Evolutionary conservation across 2,329 filamentous ascomycete genomes (phyloP).

Genomic region (Diaporthe sp.): DNA sequence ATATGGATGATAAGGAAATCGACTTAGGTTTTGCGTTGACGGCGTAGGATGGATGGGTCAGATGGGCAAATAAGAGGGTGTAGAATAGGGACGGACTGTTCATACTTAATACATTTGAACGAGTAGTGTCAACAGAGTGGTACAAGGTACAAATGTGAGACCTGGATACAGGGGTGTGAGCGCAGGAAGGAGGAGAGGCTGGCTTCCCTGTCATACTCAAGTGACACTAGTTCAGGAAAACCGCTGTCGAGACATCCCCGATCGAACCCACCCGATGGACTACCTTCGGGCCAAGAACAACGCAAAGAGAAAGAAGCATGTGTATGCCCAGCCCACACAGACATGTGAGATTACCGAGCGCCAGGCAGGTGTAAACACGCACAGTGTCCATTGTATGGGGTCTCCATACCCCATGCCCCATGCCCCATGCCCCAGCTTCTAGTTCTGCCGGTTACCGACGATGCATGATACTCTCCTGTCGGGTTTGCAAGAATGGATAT

Average conservation of each 20-base stretch:
- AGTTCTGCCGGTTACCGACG: slow-evolving; percentile 12
- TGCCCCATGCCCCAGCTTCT: slow-evolving; percentile 7
- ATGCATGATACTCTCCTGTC: slow-evolving; percentile 6
- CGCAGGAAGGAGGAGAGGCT: slow-evolving; percentile 25
- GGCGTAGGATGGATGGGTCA: neutral
- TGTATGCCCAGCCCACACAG: slow-evolving; percentile 26
- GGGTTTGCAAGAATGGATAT: slow-evolving; percentile 7
- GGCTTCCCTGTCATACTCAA: slow-evolving; percentile 26
- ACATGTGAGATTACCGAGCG: slow-evolving; percentile 30
- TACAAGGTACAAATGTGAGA: slow-evolving; percentile 20
- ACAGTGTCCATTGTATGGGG: slow-evolving; percentile 23
- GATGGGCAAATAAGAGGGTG: neutral
- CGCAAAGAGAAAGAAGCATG: slow-evolving; percentile 29
- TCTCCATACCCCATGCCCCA: slow-evolving; percentile 21
- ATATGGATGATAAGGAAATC: neutral
- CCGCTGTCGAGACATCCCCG: slow-evolving; percentile 27
- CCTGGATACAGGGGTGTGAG: slow-evolving; percentile 22
- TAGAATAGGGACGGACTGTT: slow-evolving; percentile 10
- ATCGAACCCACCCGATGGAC: slow-evolving; percentile 22
- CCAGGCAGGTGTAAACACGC: slow-evolving; percentile 20
- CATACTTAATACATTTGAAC: slow-evolving; percentile 25
- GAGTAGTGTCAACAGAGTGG: neutral
- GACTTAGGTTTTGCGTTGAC: neutral
- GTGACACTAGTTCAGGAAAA: slow-evolving; percentile 30
- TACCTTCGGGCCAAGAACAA: slow-evolving; percentile 33